phyloP scores from a whole-genome alignment of 352 stramenopile species.

The Globisporangium spiculum region DNA sequence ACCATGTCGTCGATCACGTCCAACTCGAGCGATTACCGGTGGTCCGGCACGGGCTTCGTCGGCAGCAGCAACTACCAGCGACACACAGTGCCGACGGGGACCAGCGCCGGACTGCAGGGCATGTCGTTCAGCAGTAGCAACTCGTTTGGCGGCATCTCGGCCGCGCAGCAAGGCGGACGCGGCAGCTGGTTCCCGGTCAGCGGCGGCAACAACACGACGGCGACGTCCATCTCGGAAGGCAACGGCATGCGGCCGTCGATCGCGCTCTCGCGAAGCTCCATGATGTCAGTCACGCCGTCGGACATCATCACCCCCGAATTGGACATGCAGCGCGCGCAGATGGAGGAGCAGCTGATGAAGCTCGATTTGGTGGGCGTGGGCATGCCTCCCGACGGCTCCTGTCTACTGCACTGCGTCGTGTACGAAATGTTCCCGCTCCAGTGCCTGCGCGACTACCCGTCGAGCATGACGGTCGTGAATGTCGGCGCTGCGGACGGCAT shows the following conservation, averaged over 20 bases:
- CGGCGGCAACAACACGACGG: not conserved
- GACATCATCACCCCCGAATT: slow-evolving; percentile 67
- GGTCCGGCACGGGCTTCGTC: slow-evolving; percentile 79
- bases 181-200: slow-evolving; percentile 66
- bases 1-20: slow-evolving; percentile 59
- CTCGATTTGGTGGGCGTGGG: slow-evolving; percentile 65
- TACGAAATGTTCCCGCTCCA: slow-evolving; percentile 86
- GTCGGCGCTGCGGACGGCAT: slow-evolving; percentile 76
- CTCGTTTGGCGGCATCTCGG: slow-evolving; percentile 32
- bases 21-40: slow-evolving; percentile 66
- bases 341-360: slow-evolving; percentile 69
- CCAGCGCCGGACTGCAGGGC: not conserved
- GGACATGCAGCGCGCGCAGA: slow-evolving; percentile 72
- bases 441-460: slow-evolving; percentile 66
- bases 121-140: slow-evolving; percentile 20
- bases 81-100: slow-evolving; percentile 23
- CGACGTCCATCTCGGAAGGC: slow-evolving; percentile 8
- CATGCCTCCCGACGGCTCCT: slow-evolving; percentile 81
- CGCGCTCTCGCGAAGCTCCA: slow-evolving; percentile 31
- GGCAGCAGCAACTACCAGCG: slow-evolving; percentile 58
- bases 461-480: slow-evolving; percentile 77
- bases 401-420: slow-evolving; percentile 78
- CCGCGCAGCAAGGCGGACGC: slow-evolving; percentile 20
- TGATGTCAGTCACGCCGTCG: slow-evolving; percentile 64
- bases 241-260: slow-evolving; percentile 31